A percentile compares a stretch with the other conserved stretches of the same genome.
Evolutionary conservation across 2,329 filamentous ascomycete species (phyloP).

Genomic region (Paraconiothyrium brasiliense): DNA sequence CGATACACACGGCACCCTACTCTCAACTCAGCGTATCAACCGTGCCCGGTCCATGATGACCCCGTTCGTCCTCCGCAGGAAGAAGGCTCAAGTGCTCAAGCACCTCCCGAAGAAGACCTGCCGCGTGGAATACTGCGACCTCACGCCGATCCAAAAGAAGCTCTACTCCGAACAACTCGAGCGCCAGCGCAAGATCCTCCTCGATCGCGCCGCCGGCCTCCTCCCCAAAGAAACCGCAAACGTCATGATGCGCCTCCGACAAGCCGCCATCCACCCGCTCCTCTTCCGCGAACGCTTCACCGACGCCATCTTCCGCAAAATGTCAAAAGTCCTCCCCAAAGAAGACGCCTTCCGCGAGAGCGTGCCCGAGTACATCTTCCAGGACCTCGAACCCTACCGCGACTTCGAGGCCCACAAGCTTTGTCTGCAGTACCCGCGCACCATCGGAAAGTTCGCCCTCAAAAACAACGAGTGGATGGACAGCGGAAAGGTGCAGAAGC

Average conservation of each 20-base stretch:
- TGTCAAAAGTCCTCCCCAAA: conserved; percentile 79
- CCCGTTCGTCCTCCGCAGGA: conserved; percentile 91
- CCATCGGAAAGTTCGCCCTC: conserved; percentile 65
- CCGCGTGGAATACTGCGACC: conserved; percentile 80
- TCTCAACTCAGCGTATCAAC: conserved; percentile 86
- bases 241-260: conserved; percentile 85
- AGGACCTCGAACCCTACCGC: conserved; percentile 64
- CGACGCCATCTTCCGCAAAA: conserved; percentile 77
- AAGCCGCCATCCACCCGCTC: conserved; percentile 90
- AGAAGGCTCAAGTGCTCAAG: conserved; percentile 88
- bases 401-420: conserved; percentile 71
- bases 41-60: conserved; percentile 91
- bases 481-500: conserved; percentile 84
- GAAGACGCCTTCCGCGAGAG: conserved; percentile 66
- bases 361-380: conserved; percentile 62
- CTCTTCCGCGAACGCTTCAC: conserved; percentile 85
- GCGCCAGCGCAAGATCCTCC: conserved; percentile 67
- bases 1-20: conserved; percentile 74
- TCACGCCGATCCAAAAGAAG: conserved; percentile 75
- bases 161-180: conserved; percentile 78
- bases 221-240: conserved; percentile 64
- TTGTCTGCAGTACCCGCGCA: conserved; percentile 61
- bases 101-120: conserved; percentile 84
- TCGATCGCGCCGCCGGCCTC: conserved; percentile 65
- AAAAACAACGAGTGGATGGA: conserved; percentile 72